Base-by-base conservation (phyloP, 371 early-diverging fungal genomes). In the Mortierella sp. region DNA sequence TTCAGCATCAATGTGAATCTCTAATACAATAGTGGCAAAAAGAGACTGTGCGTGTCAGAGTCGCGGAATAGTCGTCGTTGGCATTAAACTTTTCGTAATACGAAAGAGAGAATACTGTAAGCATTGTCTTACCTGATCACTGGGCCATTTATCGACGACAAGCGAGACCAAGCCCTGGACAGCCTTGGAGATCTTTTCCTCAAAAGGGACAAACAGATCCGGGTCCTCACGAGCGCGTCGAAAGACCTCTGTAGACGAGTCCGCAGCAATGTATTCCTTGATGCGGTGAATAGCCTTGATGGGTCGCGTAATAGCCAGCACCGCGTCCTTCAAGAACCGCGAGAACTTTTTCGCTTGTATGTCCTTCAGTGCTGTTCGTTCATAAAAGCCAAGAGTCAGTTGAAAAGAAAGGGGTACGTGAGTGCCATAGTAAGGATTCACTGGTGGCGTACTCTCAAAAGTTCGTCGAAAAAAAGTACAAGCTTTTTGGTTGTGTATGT, bases 201-300 rank as follows among this genome's bases (percentile, higher is more conserved):
- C 74, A 50, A 80, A 73, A 5, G 58, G 34, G 13, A 52, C 45
- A 31, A 80, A 71, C 22, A 67, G 7, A 31, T 37, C 19, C 14
- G 70, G 53, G 34, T 73, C 71, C 50, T 76, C 48, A 16, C 69
- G 50, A 34, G 73, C 50, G 40, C 48, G 63, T 14, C 50, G 70
- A 11, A 77, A 73, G 22, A 71, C 29, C 2, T 66, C 64, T 0
- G 73, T 31, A 2, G 63, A 67, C 0, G 77, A 65, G 14, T 77
- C 77, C 11, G 77, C 77, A 1, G 61, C 66, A 47, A 77, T 73
- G 34, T 53, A 80, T 44, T 80, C 77, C 4, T 71, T 66, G 39
- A 80, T 26, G 0, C 77, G 77, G 29, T 64, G 81, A 34, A 77
- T 24, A 4, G 81, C 77, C 77, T 70, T 73, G 71, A 80, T 76